Evolutionary conservation across 495 filamentous ascomycete species (phyloP).

Genomic region (Trichoderma gamsii): DNA sequence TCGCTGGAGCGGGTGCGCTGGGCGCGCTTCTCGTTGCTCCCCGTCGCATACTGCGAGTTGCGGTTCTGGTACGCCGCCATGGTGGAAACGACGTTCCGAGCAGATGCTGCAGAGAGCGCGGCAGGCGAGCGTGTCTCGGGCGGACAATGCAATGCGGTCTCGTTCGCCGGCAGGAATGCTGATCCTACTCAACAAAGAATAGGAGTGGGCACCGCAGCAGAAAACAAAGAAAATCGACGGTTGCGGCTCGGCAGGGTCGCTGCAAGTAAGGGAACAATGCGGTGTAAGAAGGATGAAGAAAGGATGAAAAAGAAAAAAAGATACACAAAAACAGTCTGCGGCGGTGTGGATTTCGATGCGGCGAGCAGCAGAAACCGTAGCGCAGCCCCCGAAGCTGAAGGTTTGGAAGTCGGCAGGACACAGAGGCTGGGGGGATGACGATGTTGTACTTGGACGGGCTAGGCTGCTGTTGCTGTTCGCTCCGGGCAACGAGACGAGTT

Average conservation of each 20-base stretch:
- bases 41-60: constrained; percentile 38
- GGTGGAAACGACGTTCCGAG: constrained; percentile 9
- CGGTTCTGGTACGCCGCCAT: constrained; percentile 44
- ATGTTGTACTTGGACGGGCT: constrained; percentile 13
- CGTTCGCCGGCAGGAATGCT: constrained; percentile 11
- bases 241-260: neutral
- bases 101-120: neutral
- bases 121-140: constrained; percentile 21
- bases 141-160: neutral
- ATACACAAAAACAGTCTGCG: neutral
- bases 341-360: neutral
- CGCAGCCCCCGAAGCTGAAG: constrained; percentile 3
- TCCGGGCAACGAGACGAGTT: constrained; percentile 12
- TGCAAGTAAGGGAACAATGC: constrained; percentile 1
- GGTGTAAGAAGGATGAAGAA: neutral
- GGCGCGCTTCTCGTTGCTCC: constrained; percentile 23
- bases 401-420: neutral
- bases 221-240: neutral
- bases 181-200: constrained; percentile 1
- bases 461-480: constrained; percentile 10
- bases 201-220: constrained; percentile 7
- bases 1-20: constrained; percentile 49
- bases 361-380: neutral
- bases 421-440: constrained; percentile 8
- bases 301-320: neutral